Base-by-base conservation (phyloP, 2,329 filamentous ascomycete species). In the Didymella sp. region DNA sequence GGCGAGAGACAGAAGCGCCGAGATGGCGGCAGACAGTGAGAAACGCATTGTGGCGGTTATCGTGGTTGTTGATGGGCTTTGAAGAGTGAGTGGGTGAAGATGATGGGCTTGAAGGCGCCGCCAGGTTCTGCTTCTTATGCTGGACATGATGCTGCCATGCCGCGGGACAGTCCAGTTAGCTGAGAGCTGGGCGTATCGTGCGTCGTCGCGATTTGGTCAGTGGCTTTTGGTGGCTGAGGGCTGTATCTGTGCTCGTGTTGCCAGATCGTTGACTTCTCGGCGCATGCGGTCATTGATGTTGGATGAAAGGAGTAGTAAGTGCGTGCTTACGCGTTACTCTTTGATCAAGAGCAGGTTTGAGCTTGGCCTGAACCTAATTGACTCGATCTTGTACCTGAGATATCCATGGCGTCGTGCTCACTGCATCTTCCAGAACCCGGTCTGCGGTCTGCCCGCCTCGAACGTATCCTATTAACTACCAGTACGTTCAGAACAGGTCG, bases 121-220 rank as follows among this genome's bases (percentile, higher is more conserved):
- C 51, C 25, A 37, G 43, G 37, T 54, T 42, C 43, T 33, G 43
- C 51, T 42, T 45, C 43, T 54, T 54, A 54, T 54, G 45, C 43
- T 19, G 27, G 1, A 15, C 1, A n/a, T 15, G 2, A 3, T 47
- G 3, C 19, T 24, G 5, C 28, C 15, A 3, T 15, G 35, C 51
- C n/a, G 28, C 28, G 21, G 37, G 21, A 2, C 2, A 17, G 1
- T 33, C 6, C 6, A 37, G 12, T 9, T 12, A 8, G 15, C 13
- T 2, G 27, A 25, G 22, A 13, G 38, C 12, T 31, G 21, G n/a
- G 40, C 33, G 50, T 42, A n/a, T 30, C 40, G 40, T 21, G 33
- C 24, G n/a, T 21, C 47, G 35, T 24, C 15, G 35, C 35, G 35
- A 25, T 28, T 41, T 17, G 22, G 35, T 31, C 27, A 35, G 50